A percentile compares a stretch with the other conserved stretches of the same genome.
phyloP scores from a whole-genome alignment of 1,284 basidiomycete genomes.

The Sporisorium exsertum region DNA sequence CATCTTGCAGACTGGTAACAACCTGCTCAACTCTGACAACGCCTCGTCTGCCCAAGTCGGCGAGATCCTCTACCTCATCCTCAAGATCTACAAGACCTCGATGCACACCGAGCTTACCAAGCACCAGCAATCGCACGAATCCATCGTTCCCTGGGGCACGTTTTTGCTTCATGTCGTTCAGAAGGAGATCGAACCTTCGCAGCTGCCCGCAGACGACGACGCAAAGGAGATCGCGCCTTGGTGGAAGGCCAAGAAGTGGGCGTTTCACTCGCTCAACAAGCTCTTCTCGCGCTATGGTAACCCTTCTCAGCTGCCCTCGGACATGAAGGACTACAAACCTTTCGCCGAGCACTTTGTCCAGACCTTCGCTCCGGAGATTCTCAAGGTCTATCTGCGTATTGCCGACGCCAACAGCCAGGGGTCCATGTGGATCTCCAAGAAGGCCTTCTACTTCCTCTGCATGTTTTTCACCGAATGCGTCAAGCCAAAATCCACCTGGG shows the following conservation, averaged over 20 bases:
- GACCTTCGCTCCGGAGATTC: conserved; percentile 67
- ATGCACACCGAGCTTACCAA: conserved; percentile 60
- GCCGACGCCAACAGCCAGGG: conserved; percentile 53
- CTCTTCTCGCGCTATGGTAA: conserved; percentile 67
- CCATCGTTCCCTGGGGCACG: conserved; percentile 67
- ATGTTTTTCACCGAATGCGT: conserved; percentile 66
- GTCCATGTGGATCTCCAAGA: conserved; percentile 59
- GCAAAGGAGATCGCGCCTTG: conserved; percentile 48
- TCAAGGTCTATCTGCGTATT: conserved; percentile 66
- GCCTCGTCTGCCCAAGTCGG: conserved; percentile 57
- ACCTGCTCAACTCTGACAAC: conserved; percentile 57
- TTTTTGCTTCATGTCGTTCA: conserved; percentile 64
- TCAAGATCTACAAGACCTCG: conserved; percentile 67
- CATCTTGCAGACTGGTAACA: conserved; percentile 55
- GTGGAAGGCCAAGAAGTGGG: conserved; percentile 70
- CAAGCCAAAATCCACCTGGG: conserved; percentile 67
- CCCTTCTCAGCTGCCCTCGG: conserved; percentile 63
- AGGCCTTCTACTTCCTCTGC: conserved; percentile 61
- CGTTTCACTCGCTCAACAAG: conserved; percentile 67
- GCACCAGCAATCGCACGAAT: conserved; percentile 64
- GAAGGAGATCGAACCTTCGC: conserved; percentile 49
- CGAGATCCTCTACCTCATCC: conserved; percentile 63
- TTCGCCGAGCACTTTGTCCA: conserved; percentile 65
- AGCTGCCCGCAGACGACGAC: conserved; percentile 60
- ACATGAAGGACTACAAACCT: conserved; percentile 65